Evolutionary conservation across 495 filamentous ascomycete species (phyloP), one percentile per base, ranked within the genome.

Genomic region (Cudoniella acicularis): DNA sequence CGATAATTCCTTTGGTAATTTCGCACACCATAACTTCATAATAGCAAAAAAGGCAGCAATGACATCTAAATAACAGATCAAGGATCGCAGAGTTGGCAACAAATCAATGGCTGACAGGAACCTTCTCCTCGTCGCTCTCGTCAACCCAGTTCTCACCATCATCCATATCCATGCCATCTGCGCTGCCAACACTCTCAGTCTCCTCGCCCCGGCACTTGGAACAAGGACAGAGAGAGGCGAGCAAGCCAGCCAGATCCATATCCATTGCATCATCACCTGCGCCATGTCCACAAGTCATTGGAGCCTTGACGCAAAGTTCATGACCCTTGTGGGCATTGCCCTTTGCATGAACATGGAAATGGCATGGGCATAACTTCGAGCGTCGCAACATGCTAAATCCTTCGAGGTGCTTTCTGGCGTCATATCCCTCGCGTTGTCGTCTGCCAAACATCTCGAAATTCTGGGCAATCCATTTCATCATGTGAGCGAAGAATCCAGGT

Each of bases 401-500:
- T 3, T 57, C 45, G 4, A 4, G 20, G 3, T 20, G 43, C n/a
- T 49, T 49, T 13, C n/a, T 0, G 36, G 8, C 16, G 23, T 57
- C 43, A 41, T 17, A 57, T 10, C 55, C 55, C 40, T 36, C n/a
- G n/a, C 21, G 16, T 13, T 30, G 11, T 1, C 40, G 45, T 9
- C 47, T 20, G 24, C 23, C 27, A 40, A 57, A 42, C 45, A 49
- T 40, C 6, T 36, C 55, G 43, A 59, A 59, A 20, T 59, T 59
- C 0, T 47, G 56, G 8, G 56, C 46, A 26, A 52, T 51, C 47
- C 48, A 59, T 20, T 26, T 59, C 27, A 59, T 13, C 56, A 59
- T 59, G 9, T 20, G 17, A 18, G 4, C 0, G 9, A 59, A 17
- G 30, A 43, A 51, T 1, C n/a, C 47, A 6, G 48, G 30, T 13